These are phyloP conservation scores for Oryza longistaminata DNA, from an alignment of 176 grass and related monocot species.

Conservation along the genomic window DNA sequence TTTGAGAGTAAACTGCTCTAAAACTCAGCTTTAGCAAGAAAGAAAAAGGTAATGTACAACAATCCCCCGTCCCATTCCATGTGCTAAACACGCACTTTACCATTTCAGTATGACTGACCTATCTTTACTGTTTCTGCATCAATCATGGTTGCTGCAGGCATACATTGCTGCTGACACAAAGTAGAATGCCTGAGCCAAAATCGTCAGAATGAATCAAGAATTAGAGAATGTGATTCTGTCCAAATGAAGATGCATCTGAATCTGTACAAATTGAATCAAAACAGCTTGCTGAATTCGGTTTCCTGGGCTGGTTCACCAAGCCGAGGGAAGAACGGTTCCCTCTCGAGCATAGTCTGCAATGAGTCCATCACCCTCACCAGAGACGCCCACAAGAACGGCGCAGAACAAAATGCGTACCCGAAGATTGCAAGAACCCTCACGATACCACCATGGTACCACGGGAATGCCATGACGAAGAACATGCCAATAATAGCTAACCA, in stretches of 20 bases:
- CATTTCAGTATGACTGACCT: slow-evolving; percentile 29
- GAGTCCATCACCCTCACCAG: slow-evolving; percentile 62
- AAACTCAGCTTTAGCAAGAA: background rate
- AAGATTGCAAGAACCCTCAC: slow-evolving; percentile 64
- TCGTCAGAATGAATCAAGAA: slow-evolving; percentile 49
- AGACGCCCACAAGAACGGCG: slow-evolving; percentile 72
- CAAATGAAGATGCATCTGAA: slow-evolving; percentile 27
- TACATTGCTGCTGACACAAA: slow-evolving; percentile 27
- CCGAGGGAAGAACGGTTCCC: slow-evolving; percentile 76
- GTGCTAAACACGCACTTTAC: slow-evolving; percentile 23
- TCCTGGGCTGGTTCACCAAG: slow-evolving; percentile 63
- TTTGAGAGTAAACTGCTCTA: background rate
- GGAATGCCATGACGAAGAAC: slow-evolving; percentile 82
- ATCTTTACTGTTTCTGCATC: slow-evolving; percentile 44
- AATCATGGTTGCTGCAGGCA: slow-evolving; percentile 40
- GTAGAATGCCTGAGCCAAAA: slow-evolving; percentile 40
- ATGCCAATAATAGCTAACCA: slow-evolving; percentile 58
- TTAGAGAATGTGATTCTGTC: slow-evolving; percentile 17
- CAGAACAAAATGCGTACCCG: slow-evolving; percentile 61
- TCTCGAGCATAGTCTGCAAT: slow-evolving; percentile 61
- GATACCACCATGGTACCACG: slow-evolving; percentile 85
- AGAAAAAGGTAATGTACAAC: slow-evolving; percentile 31
- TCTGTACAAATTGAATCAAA: slow-evolving; percentile 57
- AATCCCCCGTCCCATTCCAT: slow-evolving; percentile 19
- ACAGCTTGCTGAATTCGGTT: slow-evolving; percentile 88